These are phyloP conservation scores for Elsinoe batatas DNA, from an alignment of 2,329 filamentous ascomycete species.

Conservation along the genomic window DNA sequence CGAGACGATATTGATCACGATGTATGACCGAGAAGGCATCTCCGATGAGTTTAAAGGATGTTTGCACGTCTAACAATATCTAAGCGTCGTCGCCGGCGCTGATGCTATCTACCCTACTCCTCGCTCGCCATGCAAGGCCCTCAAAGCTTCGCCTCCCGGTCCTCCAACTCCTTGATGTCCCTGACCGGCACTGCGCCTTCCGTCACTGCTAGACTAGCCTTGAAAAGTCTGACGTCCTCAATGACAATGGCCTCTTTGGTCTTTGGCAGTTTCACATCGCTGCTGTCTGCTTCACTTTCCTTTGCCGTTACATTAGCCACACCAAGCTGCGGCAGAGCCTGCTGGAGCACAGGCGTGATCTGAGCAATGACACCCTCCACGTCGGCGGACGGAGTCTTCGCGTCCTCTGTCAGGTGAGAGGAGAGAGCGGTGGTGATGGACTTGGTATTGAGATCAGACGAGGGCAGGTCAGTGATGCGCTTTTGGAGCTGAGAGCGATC, in stretches of 20 bases:
- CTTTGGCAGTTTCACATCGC: slow-evolving; percentile 11
- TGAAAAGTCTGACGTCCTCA: slow-evolving; percentile 70
- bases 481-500: slow-evolving; percentile 36
- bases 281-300: slow-evolving; percentile 16
- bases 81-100: neutral
- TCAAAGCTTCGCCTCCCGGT: slow-evolving; percentile 66
- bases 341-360: neutral
- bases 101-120: no score
- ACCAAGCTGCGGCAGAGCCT: slow-evolving; percentile 11
- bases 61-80: neutral
- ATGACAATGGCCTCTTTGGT: slow-evolving; percentile 48
- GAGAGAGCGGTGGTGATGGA: slow-evolving; percentile 21
- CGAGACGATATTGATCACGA: neutral
- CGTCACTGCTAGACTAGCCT: slow-evolving; percentile 63
- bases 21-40: neutral
- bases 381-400: neutral
- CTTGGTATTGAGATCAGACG: slow-evolving; percentile 41
- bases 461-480: slow-evolving; percentile 36
- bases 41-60: neutral
- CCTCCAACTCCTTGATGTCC: slow-evolving; percentile 76
- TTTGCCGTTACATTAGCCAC: neutral
- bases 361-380: slow-evolving; percentile 40
- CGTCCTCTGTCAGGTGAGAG: neutral
- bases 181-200: slow-evolving; percentile 61
- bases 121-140: no score